Conservation (phyloP, 768 basidiomycete genomes). For the Gymnopilus junonius region DNA sequence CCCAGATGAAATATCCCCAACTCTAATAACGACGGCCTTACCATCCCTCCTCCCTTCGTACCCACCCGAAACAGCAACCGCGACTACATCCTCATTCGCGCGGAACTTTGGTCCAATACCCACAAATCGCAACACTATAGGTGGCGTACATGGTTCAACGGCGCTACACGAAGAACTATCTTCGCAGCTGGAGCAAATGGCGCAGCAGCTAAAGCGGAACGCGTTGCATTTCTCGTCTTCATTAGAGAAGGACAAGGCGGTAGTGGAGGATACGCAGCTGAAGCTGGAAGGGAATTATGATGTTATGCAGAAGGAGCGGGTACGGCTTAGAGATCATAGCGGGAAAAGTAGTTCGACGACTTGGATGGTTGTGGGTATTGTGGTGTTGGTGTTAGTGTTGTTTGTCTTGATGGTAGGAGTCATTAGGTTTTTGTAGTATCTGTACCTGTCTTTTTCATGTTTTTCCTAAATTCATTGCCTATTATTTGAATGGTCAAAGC, state of each 20-base stretch:
- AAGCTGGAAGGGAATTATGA: slow-evolving; percentile 78
- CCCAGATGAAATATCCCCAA: slow-evolving; percentile 22
- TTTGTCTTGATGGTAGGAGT: slow-evolving; percentile 76
- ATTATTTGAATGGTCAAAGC: no score
- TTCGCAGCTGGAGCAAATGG: slow-evolving; percentile 81
- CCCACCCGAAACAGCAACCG: slow-evolving; percentile 19
- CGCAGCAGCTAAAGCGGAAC: slow-evolving; percentile 83
- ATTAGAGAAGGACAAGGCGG: slow-evolving; percentile 73
- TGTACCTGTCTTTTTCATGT: no score
- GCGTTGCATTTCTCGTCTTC: slow-evolving; percentile 76
- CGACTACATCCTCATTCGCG: slow-evolving; percentile 17
- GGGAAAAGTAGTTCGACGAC: slow-evolving; percentile 74
- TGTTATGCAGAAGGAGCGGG: slow-evolving; percentile 67
- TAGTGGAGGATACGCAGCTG: slow-evolving; percentile 67
- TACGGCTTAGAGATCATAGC: slow-evolving; percentile 61
- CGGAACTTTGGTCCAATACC: slow-evolving; percentile 20
- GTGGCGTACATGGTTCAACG: slow-evolving; percentile 30
- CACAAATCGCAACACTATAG: slow-evolving; percentile 11
- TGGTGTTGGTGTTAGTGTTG: slow-evolving; percentile 68
- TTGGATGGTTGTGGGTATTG: slow-evolving; percentile 66
- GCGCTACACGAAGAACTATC: slow-evolving; percentile 75
- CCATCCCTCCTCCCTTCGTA: slow-evolving; percentile 28
- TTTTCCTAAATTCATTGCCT: no score
- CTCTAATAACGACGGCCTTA: slow-evolving; percentile 25
- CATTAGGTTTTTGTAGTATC: slow-evolving; percentile 53